Base-by-base conservation (phyloP, 2,329 filamentous ascomycete genomes). In the Paraphoma chrysanthemicola region DNA sequence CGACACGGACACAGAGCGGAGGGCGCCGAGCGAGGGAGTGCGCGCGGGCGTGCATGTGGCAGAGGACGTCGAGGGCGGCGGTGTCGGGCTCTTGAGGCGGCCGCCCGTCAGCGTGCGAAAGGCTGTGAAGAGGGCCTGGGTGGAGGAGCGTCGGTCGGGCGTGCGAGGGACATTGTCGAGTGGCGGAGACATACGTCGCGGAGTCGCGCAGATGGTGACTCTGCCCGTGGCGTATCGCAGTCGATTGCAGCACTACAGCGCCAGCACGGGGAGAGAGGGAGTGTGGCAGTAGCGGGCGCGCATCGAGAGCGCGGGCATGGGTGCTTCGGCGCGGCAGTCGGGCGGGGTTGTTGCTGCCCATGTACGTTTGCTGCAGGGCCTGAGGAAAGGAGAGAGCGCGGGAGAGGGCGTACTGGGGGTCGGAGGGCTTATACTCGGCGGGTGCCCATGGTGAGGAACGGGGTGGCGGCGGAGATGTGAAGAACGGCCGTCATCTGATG, bases 121-220 rank as follows among this genome's bases (percentile, higher is more conserved):
- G 62, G 75, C 74, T 43, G 68, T 70, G 57, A 78, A 71, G 53
- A 78, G 68, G 48, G 70, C 63, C 45, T 74, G 70, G 57, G 75
- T 73, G 51, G 76, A 78, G 62, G 75, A 68, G 55, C 72, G 73
- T 54, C 75, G 64, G 56, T 78, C 72, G 57, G 76, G 76, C 51
- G 74, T 76, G 61, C 67, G 73, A 30, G 73, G 69, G 57, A 60
- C 73, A 73, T 77, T 44, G 56, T 69, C 69, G 41, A 67, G 49
- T 43, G 74, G 62, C 48, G 74, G 73, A 77, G 76, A 75, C 76
- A 78, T 78, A 58, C 61, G 72, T 61, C 58, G 46, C 54, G 57
- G 53, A 53, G 57, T 41, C 39, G 57, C 39, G 57, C 42, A 23
- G 28, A 14, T 23, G 47, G 52, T 17, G 29, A 44, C 51, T 53